Percentiles rank a stretch among this genome's conserved stretches.
Conservation (phyloP, 2,329 filamentous ascomycete genomes). For the Fragosphaeria purpurea region DNA sequence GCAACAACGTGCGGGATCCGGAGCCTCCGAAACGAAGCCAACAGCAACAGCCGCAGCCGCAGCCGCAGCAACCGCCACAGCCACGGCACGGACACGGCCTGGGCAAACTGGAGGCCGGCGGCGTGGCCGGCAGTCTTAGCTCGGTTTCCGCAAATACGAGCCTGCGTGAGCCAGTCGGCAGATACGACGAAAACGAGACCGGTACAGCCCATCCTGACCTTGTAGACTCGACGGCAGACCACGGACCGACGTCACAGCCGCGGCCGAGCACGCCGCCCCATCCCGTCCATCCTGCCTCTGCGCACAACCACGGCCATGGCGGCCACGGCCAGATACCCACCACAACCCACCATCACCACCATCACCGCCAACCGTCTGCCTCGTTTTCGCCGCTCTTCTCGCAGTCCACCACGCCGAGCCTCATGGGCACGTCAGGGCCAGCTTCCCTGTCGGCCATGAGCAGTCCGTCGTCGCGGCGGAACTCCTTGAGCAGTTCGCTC, state of each 20-base stretch:
- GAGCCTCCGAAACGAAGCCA: constrained; percentile 20
- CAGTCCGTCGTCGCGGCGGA: constrained; percentile 38
- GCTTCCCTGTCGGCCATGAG: constrained; percentile 30
- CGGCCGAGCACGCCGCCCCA: neutral
- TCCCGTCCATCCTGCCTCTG: neutral
- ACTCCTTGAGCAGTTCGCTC: constrained; percentile 38
- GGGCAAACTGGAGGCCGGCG: neutral
- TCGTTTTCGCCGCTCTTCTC: constrained; percentile 19
- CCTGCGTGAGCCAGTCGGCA: no score
- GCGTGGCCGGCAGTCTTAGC: no score
- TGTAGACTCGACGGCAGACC: neutral
- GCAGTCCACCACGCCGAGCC: constrained; percentile 33
- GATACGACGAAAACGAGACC: neutral
- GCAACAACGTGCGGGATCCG: constrained; percentile 18
- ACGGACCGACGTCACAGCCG: neutral
- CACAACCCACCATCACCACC: neutral
- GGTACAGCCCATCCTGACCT: no score
- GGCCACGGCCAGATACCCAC: neutral
- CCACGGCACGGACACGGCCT: constrained; percentile 1
- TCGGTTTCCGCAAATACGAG: no score
- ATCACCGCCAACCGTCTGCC: neutral
- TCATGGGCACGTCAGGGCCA: constrained; percentile 29
- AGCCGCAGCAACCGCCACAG: constrained; percentile 3
- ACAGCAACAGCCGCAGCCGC: constrained; percentile 11
- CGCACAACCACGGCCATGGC: constrained; percentile 10